These are phyloP conservation scores for Nidularia sp. DNA, from an alignment of 768 basidiomycete genomes.

Conservation along the genomic window DNA sequence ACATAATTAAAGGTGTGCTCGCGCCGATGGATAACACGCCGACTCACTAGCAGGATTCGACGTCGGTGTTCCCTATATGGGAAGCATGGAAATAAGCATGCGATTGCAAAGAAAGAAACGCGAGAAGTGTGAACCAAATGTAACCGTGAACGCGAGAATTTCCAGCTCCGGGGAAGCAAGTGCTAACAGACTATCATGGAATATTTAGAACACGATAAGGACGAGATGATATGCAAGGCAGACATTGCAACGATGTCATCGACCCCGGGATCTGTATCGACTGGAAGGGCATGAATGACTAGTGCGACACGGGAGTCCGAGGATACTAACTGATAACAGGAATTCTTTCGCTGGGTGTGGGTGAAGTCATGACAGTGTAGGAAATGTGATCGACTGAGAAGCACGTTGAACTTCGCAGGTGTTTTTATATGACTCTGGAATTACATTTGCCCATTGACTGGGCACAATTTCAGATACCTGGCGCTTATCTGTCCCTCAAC, in stretches of 20 bases:
- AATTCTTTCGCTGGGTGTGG: constrained; percentile 9
- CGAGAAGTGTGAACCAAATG: constrained; percentile 55
- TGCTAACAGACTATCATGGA: constrained; percentile 58
- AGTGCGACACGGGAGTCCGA: not conserved
- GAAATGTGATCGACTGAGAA: too few relatives aligned
- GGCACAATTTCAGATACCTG: too few relatives aligned
- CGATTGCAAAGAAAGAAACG: not conserved
- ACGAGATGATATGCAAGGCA: constrained; percentile 12
- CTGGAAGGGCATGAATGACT: constrained; percentile 25
- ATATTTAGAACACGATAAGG: not conserved
- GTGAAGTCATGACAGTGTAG: too few relatives aligned
- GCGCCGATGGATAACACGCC: constrained; percentile 1
- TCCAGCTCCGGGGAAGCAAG: constrained; percentile 81
- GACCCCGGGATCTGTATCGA: constrained; percentile 85
- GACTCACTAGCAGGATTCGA: constrained; percentile 56
- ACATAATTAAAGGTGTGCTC: not conserved
- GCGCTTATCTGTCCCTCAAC: too few relatives aligned
- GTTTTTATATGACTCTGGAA: not conserved
- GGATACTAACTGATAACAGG: constrained; percentile 64
- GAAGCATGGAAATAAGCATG: not conserved
- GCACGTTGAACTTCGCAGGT: too few relatives aligned
- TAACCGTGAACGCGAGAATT: constrained; percentile 70
- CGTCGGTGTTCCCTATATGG: constrained; percentile 65
- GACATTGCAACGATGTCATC: constrained; percentile 81
- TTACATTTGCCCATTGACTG: too few relatives aligned